Evolutionary conservation across 495 filamentous ascomycete species (phyloP).

Genomic region (Neurospora sp.): DNA sequence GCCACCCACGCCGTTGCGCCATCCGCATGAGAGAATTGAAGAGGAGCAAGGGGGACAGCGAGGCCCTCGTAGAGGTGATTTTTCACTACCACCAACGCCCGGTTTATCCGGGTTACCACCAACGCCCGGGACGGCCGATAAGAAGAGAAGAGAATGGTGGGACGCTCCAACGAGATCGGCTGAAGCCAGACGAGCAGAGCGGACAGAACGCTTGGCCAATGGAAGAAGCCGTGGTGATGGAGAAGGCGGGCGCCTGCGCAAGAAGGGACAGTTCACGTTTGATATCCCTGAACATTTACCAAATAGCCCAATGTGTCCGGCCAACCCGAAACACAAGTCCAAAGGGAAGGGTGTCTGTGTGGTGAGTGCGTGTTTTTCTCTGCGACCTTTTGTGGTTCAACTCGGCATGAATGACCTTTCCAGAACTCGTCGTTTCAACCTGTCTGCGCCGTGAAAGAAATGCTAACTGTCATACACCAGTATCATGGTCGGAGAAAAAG

Average conservation of each 20-base stretch:
- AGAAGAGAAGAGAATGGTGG: conserved; percentile 11
- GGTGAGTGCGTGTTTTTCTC: conserved; percentile 6
- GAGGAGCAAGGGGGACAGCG: background rate
- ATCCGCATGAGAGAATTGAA: background rate
- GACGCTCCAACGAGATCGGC: conserved; percentile 2
- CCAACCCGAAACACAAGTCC: conserved; percentile 41
- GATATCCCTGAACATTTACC: conserved; percentile 56
- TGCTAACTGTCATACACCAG: background rate
- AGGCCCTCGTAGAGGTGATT: background rate
- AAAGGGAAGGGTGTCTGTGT: conserved; percentile 47
- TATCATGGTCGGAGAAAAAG: background rate
- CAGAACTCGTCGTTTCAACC: background rate
- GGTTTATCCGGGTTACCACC: background rate
- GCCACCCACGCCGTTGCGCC: background rate
- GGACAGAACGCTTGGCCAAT: background rate
- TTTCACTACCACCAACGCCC: background rate
- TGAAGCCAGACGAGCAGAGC: background rate
- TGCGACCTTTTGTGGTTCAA: background rate
- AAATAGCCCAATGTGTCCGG: conserved; percentile 53
- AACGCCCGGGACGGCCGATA: background rate
- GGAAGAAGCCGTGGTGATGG: background rate
- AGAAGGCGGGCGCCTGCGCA: background rate
- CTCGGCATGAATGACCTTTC: background rate
- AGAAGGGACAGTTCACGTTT: conserved; percentile 33
- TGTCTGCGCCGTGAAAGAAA: background rate